phyloP scores from a whole-genome alignment of 202 grass and related monocot genomes.

The Musa balbisiana region DNA sequence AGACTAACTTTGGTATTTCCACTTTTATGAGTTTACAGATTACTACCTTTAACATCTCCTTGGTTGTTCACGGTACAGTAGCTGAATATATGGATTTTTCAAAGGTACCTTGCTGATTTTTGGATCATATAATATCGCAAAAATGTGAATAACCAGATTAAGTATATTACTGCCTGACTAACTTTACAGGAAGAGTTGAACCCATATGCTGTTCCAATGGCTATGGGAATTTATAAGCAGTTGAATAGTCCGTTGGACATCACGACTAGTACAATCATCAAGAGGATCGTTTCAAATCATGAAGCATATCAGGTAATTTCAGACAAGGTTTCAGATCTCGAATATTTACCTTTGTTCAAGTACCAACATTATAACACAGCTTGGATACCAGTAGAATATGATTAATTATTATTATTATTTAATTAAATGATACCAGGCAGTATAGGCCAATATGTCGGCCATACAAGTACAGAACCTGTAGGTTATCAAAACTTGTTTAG shows the following conservation, averaged over 20 bases:
- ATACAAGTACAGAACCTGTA: too few species aligned
- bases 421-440: too few species aligned
- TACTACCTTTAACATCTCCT: slow-evolving; percentile 84
- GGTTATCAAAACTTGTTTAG: too few species aligned
- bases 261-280: slow-evolving; percentile 93
- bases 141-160: background rate
- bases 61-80: slow-evolving; percentile 84
- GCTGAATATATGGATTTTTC: slow-evolving; percentile 83
- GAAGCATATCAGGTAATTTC: slow-evolving; percentile 86
- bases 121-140: background rate
- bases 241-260: slow-evolving; percentile 79
- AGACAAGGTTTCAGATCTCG: too few species aligned
- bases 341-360: too few species aligned
- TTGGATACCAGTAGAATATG: too few species aligned
- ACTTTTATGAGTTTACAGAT: slow-evolving; percentile 36
- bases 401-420: too few species aligned
- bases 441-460: too few species aligned
- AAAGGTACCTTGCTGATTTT: slow-evolving; percentile 38
- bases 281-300: slow-evolving; percentile 95
- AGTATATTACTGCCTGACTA: slow-evolving; percentile 8
- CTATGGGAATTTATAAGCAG: slow-evolving; percentile 64
- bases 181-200: slow-evolving; percentile 57
- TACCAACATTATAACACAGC: too few species aligned
- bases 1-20: slow-evolving; percentile 5
- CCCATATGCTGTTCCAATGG: slow-evolving; percentile 71